A percentile compares a stretch with the other conserved stretches of the same genome.
phyloP scores from a whole-genome alignment of 805 yeast species.

The Debaryomyces maramus region DNA sequence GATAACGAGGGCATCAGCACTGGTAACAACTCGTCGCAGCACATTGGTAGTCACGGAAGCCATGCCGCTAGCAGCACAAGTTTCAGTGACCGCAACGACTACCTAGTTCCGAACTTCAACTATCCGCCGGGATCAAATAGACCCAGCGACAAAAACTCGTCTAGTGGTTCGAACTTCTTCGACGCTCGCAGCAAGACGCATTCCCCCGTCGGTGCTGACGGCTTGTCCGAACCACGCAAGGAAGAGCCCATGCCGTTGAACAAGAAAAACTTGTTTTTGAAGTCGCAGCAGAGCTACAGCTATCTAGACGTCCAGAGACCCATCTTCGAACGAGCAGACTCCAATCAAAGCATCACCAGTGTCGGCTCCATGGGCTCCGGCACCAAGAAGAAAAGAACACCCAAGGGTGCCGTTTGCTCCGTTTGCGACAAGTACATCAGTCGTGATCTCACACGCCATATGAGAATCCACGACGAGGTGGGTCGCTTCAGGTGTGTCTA shows the following conservation, averaged over 20 bases:
- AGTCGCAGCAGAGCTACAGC: background rate
- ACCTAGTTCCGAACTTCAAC: background rate
- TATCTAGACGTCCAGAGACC: constrained; percentile 11
- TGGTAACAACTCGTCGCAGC: background rate
- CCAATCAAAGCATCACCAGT: constrained; percentile 17
- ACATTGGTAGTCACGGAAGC: background rate
- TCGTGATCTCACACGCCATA: constrained; percentile 42
- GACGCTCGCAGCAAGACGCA: background rate
- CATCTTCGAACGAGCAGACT: constrained; percentile 13
- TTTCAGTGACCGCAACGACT: background rate
- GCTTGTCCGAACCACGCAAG: background rate
- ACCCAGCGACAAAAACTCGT: background rate
- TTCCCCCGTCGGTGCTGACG: background rate
- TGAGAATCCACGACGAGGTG: constrained; percentile 44
- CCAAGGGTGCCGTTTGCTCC: constrained; percentile 39
- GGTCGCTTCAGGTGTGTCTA: constrained; percentile 46
- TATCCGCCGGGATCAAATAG: background rate
- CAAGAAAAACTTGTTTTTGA: constrained; percentile 1
- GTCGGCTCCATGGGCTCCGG: constrained; percentile 9
- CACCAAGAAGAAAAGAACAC: constrained; percentile 25
- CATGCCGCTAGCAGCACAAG: background rate
- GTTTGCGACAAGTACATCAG: constrained; percentile 42
- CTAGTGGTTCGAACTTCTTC: background rate
- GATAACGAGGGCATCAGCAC: constrained; percentile 2
- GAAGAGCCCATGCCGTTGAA: background rate